Evolutionary conservation across 2,329 filamentous ascomycete genomes (phyloP), one percentile per base, ranked within the genome.

Genomic region (Sclerotinia nivalis): DNA sequence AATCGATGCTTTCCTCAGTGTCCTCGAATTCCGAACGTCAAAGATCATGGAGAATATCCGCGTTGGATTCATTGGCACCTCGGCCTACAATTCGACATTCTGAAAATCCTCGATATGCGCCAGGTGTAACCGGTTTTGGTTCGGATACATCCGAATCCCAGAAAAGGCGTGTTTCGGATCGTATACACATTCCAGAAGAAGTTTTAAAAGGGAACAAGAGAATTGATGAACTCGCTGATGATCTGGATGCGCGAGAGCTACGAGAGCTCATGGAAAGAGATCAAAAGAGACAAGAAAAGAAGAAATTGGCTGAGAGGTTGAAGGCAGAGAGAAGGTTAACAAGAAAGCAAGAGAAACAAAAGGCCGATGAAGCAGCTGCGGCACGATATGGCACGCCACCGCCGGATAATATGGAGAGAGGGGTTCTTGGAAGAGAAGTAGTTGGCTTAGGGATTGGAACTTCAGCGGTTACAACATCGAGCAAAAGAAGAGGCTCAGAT

Each of bases 251-350:
- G 4, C 88, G 91, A 66, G 94, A 93, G 75, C 80, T 99, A 52
- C 87, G 95, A 70, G 92, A 97, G 78, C 84, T 98, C 43, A 91
- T 99, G 87, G 96, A 99, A 76, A 85, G 96, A 71, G 96, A 99
- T 77, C 86, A 90, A 74, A 88, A 94, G 76, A 87, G 96, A 70
- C 88, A 87, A 73, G 92, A 97, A 74, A 88, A 89, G 78, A 94
- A 92, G 80, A 87, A 86, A 67, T 83, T 86, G 70, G 85, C 85
- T 50, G 90, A 95, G 31, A 87, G 89, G 72, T 88, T 93, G 72
- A 88, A 86, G 73, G 81, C 89, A 34, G 88, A 91, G 73, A 85
- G 86, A 68, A 88, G 86, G 70, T 81, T 96, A 34, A 85, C 88
- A 54, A 85, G 87, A 66, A 85, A 87, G 72, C 89, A 89, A 66